These are phyloP conservation scores for Lactarius hatsudake DNA, from an alignment of 768 basidiomycete genomes.

Conservation along the genomic window DNA sequence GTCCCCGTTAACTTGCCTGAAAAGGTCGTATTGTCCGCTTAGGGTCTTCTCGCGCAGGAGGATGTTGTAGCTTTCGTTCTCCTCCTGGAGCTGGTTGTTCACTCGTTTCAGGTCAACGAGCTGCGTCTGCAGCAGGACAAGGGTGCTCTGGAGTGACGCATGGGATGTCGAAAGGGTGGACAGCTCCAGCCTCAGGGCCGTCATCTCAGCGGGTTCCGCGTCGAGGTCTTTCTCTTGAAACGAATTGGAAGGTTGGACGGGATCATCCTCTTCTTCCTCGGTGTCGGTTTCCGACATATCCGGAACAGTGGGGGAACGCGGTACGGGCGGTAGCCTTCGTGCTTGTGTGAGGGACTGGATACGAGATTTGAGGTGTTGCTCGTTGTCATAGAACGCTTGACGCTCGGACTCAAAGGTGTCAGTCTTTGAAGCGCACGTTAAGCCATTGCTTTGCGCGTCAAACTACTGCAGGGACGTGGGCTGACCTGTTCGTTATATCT, in stretches of 20 bases:
- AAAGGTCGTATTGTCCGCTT: conserved; percentile 80
- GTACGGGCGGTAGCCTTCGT: conserved; percentile 47
- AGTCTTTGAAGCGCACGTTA: conserved; percentile 47
- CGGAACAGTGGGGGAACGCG: conserved; percentile 32
- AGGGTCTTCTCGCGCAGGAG: conserved; percentile 88
- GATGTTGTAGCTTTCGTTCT: conserved; percentile 97
- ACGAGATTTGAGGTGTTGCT: conserved; percentile 88
- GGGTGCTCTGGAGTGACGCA: conserved; percentile 75
- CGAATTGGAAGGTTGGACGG: conserved; percentile 29
- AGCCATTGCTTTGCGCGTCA: conserved; percentile 12
- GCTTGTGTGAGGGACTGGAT: conserved; percentile 76
- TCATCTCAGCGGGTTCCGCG: conserved; percentile 84
- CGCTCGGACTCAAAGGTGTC: conserved; percentile 88
- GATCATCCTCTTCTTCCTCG: conserved; percentile 43
- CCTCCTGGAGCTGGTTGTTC: conserved; percentile 86
- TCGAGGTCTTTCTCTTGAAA: conserved; percentile 61
- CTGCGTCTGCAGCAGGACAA: conserved; percentile 81
- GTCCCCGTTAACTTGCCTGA: conserved; percentile 60
- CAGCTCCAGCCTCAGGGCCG: conserved; percentile 75
- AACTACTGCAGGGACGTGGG: conserved; percentile 2
- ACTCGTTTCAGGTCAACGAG: conserved; percentile 84
- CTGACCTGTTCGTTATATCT: conserved; percentile 87
- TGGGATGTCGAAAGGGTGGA: conserved; percentile 86
- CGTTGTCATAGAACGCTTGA: conserved; percentile 89
- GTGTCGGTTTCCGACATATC: conserved; percentile 34